A percentile compares a stretch with the other conserved stretches of the same genome.
phyloP scores from a whole-genome alignment of 192 early-diverging fungal genomes.

The Paraglomus brasilianum region DNA sequence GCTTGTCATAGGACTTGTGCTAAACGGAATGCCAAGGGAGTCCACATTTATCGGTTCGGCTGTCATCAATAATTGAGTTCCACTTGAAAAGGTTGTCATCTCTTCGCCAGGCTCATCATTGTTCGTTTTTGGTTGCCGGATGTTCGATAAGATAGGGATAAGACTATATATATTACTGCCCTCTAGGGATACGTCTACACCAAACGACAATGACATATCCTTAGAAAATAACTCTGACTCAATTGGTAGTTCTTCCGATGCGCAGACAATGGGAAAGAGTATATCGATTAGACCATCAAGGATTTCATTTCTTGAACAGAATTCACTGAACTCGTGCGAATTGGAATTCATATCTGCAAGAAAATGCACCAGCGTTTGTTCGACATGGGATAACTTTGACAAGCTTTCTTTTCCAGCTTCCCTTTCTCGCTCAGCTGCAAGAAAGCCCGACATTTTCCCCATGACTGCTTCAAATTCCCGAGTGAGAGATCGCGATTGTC shows the following conservation, averaged over 20 bases:
- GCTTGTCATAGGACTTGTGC: background rate
- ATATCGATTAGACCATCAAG: constrained; percentile 53
- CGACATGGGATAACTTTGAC: constrained; percentile 38
- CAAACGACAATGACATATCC: constrained; percentile 36
- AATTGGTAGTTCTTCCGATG: constrained; percentile 39
- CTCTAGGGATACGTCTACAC: constrained; percentile 17
- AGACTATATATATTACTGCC: constrained; percentile 11
- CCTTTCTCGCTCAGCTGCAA: background rate
- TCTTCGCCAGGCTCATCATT: constrained; percentile 30
- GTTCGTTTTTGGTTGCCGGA: constrained; percentile 1
- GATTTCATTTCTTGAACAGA: constrained; percentile 47
- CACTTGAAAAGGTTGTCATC: constrained; percentile 18
- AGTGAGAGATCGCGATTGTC: constrained; percentile 10
- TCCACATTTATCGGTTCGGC: background rate
- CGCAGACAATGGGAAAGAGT: constrained; percentile 55
- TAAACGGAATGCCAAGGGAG: constrained; percentile 8
- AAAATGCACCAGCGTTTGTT: constrained; percentile 48
- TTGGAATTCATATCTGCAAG: constrained; percentile 47
- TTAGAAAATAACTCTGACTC: constrained; percentile 50
- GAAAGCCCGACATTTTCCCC: background rate
- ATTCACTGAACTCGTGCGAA: constrained; percentile 53
- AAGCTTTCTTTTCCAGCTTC: constrained; percentile 32
- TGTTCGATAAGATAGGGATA: constrained; percentile 4
- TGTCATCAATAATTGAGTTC: background rate
- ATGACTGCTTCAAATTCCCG: constrained; percentile 4